Conservation (phyloP, 2,329 filamentous ascomycete species). For the Sclerotinia trifoliorum region DNA sequence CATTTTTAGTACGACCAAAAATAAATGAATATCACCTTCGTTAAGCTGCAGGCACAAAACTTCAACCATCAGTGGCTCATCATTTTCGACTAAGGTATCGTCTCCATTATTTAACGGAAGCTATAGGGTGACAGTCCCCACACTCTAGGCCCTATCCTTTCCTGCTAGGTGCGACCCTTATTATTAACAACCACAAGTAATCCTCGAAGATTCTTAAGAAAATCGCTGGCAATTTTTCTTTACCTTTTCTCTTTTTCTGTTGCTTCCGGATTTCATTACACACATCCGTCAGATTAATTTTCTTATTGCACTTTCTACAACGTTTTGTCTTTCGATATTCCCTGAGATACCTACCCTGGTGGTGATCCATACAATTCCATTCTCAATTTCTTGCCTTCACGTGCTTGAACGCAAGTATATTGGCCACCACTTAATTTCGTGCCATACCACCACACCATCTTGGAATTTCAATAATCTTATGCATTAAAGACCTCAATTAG, state of each 20-base stretch:
- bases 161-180: conserved; percentile 21
- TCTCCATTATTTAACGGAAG: conserved; percentile 31
- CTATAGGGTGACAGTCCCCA: conserved; percentile 32
- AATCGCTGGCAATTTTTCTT: conserved; percentile 11
- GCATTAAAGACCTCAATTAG: conserved; percentile 23
- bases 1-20: conserved; percentile 23
- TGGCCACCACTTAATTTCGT: conserved; percentile 30
- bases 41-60: conserved; percentile 30
- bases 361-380: conserved; percentile 31
- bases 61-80: conserved; percentile 28
- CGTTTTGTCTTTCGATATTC: conserved; percentile 3
- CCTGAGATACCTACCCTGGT: conserved; percentile 32
- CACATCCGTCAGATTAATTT: background rate
- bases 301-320: conserved; percentile 26
- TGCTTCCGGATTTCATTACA: conserved; percentile 20
- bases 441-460: conserved; percentile 22
- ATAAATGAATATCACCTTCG: conserved; percentile 18
- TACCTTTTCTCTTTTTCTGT: conserved; percentile 14
- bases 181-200: conserved; percentile 18
- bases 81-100: conserved; percentile 29
- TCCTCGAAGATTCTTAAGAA: conserved; percentile 18
- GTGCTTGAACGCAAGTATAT: conserved; percentile 31
- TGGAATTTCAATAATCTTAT: conserved; percentile 17
- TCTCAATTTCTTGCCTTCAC: conserved; percentile 28
- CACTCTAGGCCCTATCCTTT: conserved; percentile 30